These are phyloP conservation scores for Backusella tarrabulga DNA, from an alignment of 192 early-diverging fungal genomes.

Conservation along the genomic window DNA sequence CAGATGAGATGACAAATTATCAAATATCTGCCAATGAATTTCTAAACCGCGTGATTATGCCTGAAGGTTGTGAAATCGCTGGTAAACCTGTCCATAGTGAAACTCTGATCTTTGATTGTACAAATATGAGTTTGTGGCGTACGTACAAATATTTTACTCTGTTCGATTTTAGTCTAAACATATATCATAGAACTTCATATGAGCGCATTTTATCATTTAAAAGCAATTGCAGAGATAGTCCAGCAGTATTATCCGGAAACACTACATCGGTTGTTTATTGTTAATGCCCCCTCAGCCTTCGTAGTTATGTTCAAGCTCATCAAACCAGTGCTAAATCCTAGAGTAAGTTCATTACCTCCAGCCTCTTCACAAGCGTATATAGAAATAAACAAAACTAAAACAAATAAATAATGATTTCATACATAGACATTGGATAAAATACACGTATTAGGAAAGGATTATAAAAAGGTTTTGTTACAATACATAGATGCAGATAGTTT, in stretches of 20 bases:
- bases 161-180: background rate
- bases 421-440: conserved; percentile 51
- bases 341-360: conserved; percentile 31
- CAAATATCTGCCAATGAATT: conserved; percentile 68
- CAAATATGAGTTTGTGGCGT: conserved; percentile 74
- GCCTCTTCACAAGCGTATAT: background rate
- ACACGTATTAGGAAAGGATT: conserved; percentile 63
- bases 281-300: conserved; percentile 91
- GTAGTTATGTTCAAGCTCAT: conserved; percentile 69
- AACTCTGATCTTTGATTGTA: conserved; percentile 86
- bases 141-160: conserved; percentile 27
- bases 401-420: background rate
- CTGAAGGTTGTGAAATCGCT: conserved; percentile 71
- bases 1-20: conserved; percentile 57
- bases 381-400: no score
- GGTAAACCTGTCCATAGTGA: conserved; percentile 69
- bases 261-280: conserved; percentile 83
- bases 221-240: conserved; percentile 75
- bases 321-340: conserved; percentile 70
- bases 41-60: conserved; percentile 65
- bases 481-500: conserved; percentile 65
- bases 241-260: conserved; percentile 94
- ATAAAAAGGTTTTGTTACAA: conserved; percentile 52
- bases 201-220: conserved; percentile 61
- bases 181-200: conserved; percentile 46